Evolutionary conservation across 257 asterid species (phyloP).

Genomic region (Fraxinus quadrangulata): DNA sequence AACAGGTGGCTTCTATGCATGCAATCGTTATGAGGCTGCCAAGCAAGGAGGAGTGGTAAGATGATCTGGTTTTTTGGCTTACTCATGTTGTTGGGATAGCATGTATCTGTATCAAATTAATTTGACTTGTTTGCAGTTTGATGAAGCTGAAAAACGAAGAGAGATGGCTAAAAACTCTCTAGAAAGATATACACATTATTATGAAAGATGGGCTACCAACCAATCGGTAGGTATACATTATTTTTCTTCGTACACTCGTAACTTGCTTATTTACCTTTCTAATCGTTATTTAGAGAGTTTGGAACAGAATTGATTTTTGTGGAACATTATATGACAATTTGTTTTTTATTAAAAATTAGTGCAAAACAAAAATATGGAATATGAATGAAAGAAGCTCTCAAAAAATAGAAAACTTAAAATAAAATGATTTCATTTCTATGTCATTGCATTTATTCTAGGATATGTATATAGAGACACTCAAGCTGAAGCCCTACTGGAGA

Average conservation of each 20-base stretch:
- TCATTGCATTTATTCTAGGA: constrained; percentile 18
- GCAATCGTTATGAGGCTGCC: constrained; percentile 96
- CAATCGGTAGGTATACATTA: constrained; percentile 61
- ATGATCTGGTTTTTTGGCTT: constrained; percentile 27
- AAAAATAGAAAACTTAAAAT: neutral
- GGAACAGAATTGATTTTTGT: constrained; percentile 11
- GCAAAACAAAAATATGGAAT: neutral
- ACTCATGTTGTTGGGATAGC: constrained; percentile 28
- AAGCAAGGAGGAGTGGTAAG: constrained; percentile 95
- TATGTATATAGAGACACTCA: constrained; percentile 14
- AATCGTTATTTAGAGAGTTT: constrained; percentile 16
- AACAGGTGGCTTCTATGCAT: constrained; percentile 97
- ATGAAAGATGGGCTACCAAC: constrained; percentile 98
- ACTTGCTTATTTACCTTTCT: constrained; percentile 17
- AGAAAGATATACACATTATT: constrained; percentile 94
- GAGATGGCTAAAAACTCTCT: constrained; percentile 98
- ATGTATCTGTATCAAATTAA: constrained; percentile 19
- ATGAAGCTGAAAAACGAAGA: constrained; percentile 90
- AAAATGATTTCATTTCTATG: neutral
- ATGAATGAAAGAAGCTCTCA: neutral
- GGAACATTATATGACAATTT: neutral
- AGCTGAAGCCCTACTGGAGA: constrained; percentile 21
- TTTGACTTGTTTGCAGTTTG: constrained; percentile 57
- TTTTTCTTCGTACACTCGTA: constrained; percentile 9
- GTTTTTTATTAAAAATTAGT: neutral